phyloP scores from a whole-genome alignment of 2,329 filamentous ascomycete genomes.

The Myriosclerotinia duriaeana region DNA sequence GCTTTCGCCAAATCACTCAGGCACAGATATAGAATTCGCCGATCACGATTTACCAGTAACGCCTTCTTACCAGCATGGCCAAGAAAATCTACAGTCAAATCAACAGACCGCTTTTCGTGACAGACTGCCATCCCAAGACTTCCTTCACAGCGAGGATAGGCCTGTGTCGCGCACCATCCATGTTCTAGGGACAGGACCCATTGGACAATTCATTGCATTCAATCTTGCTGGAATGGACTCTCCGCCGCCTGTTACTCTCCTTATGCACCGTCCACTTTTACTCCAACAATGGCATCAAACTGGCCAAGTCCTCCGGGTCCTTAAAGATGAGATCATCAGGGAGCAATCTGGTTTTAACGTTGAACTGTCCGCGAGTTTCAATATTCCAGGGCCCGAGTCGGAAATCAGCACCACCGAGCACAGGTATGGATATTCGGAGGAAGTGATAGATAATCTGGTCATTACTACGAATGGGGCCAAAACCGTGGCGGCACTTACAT shows the following conservation, averaged over 20 bases:
- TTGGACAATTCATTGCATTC: conserved; percentile 67
- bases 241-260: conserved; percentile 62
- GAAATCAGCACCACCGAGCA: conserved; percentile 24
- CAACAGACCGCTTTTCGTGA: not conserved
- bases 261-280: conserved; percentile 53
- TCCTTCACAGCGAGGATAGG: not conserved
- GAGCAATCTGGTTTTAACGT: conserved; percentile 39
- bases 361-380: conserved; percentile 34
- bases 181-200: conserved; percentile 62
- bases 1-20: not conserved
- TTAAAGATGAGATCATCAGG: conserved; percentile 46
- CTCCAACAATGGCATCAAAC: conserved; percentile 50
- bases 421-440: conserved; percentile 36
- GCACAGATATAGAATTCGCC: not conserved
- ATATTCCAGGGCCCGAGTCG: conserved; percentile 35
- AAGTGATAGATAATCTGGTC: conserved; percentile 66
- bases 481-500: conserved; percentile 56
- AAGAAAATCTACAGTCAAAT: conserved; percentile 1
- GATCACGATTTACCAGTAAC: not conserved
- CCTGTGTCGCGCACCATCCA: conserved; percentile 49
- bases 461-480: conserved; percentile 63
- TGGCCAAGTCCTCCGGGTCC: conserved; percentile 47
- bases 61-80: not conserved
- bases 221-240: conserved; percentile 56
- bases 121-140: not conserved